These are phyloP conservation scores for Auriscalpium vulgare DNA, from an alignment of 768 basidiomycete genomes.

Conservation along the genomic window DNA sequence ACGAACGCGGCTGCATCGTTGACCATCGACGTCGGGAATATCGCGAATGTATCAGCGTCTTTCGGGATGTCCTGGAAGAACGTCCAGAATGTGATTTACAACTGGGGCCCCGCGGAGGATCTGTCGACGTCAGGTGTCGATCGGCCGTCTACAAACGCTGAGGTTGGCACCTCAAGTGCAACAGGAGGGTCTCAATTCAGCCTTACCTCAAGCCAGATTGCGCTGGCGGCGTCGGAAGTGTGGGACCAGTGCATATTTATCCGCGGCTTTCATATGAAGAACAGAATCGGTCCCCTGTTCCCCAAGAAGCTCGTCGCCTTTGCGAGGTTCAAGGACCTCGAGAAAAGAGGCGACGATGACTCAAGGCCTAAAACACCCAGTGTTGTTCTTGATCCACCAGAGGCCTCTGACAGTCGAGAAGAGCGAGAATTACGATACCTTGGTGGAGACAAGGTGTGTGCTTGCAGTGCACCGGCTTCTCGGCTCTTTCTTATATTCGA, in stretches of 20 bases:
- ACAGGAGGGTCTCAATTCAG: too few relatives aligned
- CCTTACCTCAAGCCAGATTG: background rate
- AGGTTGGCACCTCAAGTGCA: too few relatives aligned
- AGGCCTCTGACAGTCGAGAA: too few relatives aligned
- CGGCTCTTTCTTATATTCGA: background rate
- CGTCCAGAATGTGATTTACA: background rate
- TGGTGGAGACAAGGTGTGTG: background rate
- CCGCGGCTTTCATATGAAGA: conserved; percentile 11
- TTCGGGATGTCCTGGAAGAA: conserved; percentile 3
- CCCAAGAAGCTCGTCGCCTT: conserved; percentile 3
- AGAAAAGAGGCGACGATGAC: background rate
- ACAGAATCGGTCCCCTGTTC: background rate
- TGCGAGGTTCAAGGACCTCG: background rate
- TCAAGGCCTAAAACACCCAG: background rate
- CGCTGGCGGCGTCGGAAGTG: background rate
- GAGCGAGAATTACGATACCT: too few relatives aligned
- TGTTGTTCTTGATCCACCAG: too few relatives aligned
- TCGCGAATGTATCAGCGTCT: background rate
- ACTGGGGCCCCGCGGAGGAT: background rate
- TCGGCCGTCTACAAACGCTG: background rate
- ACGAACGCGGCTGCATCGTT: conserved; percentile 4
- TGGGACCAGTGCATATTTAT: conserved; percentile 9
- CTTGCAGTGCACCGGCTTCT: background rate
- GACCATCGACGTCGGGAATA: background rate
- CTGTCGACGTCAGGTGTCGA: background rate